Evolutionary conservation across 2,329 filamentous ascomycete species (phyloP), one percentile per base, ranked within the genome.

Genomic region (Diplodia corticola): DNA sequence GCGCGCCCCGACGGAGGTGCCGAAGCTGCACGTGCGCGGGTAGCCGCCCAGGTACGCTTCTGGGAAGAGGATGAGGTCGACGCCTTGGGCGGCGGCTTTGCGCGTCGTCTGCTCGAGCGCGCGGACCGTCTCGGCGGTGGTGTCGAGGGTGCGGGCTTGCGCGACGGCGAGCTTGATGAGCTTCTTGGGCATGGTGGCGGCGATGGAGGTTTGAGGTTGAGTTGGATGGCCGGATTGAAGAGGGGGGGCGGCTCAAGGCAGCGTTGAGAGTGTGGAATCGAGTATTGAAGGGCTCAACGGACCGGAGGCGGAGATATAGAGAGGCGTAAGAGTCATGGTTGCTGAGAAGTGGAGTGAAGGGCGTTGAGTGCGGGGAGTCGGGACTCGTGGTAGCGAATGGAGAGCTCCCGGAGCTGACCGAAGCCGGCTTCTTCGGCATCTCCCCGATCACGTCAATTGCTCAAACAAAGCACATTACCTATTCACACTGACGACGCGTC

Each of bases 41-140:
- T 97, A 97, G 1, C 93, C 94, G 54, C 94, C 94, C 1, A 97
- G 84, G 75, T 92, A 97, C 24, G 93, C 93, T 81, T 98, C 93
- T 0, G 94, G 94, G 68, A 97, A 93, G 63, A 97, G 87, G 30
- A 97, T 83, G 59, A 97, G 83, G 75, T 95, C 81, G 17, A 87
- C 81, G 55, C 80, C 81, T 49, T 81, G 77, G 13, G 76, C 83
- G 3, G 88, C 85, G n/a, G 93, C 93, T 40, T 83, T 79, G 26
- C 79, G 80, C 37, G 90, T 88, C 15, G 90, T 87, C 12, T 76
- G 71, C 72, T 88, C 83, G 60, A 97, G 85, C 40, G 89, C 85
- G 6, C 78, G 73, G 65, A 97, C 85, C 0, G 92, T 96, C 37
- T 84, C 75, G 49, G 74, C 64, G n/a, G 81, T 80, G 12, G 80